Base-by-base conservation (phyloP, 805 yeast genomes). In the Diddensiella transvaalensis region DNA sequence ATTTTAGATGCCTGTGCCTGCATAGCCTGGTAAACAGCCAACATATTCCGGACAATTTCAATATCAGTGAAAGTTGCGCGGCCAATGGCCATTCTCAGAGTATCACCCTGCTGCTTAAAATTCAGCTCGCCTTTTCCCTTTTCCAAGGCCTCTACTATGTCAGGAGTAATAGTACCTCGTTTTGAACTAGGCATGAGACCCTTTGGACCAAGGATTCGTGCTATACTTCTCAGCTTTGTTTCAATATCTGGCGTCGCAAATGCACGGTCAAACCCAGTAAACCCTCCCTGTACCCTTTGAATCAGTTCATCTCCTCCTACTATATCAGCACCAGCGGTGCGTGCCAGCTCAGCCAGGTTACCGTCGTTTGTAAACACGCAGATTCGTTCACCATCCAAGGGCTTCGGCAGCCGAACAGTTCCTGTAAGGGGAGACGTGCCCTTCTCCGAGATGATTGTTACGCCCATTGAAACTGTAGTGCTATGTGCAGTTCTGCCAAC, bases 141-240 rank as follows among this genome's bases (percentile, higher is more conserved):
- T 32, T 66, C 60, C 50, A 90, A 74, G 49, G 83, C 68, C 4
- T 65, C 64, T 18, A 69, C 70, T 24, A 88, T 69, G 58, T 88
- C 80, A n/a, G 78, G 77, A 1, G 84, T 71, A 5, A 91, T 93
- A 1, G 96, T 89, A 15, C 96, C 96, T 62, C 82, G 85, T 70
- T 88, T 89, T 11, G 78, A 82, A 39, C 78, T 76, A 41, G 99
- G 98, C 86, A 90, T 83, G 57, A 93, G 74, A 21, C 95, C 96
- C 60, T 75, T 80, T 26, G 96, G 95, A 50, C 98, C 98, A 58
- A 93, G 75, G 8, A 77, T 70, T 60, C 89, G 79, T n/a, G 93
- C 96, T 19, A 87, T 70, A 49, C 78, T 76, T n/a, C 58, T 62
- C 54, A 93, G 72, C 22, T 75, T 73, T n/a, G 77, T 66, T 19